Percentiles rank a stretch among this genome's conserved stretches.
Evolutionary conservation across 139 green algal species (phyloP).

Genomic region (Chlamydomonas incerta): DNA sequence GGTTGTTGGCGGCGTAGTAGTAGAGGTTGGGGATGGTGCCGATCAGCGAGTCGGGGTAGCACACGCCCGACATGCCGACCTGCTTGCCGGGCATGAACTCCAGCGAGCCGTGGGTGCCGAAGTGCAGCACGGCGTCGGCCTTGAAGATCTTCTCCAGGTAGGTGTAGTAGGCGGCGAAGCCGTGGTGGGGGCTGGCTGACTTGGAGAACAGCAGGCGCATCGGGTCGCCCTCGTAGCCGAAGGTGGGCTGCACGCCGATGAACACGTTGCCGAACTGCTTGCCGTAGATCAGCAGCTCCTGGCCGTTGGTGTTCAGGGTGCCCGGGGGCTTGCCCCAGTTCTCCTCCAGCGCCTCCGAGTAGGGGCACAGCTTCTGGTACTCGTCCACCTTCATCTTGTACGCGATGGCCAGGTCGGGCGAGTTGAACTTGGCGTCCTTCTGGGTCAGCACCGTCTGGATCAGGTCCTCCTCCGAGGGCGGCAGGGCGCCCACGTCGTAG

Average conservation of each 20-base stretch:
- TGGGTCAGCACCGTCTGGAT: constrained; percentile 92
- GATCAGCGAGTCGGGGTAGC: constrained; percentile 99
- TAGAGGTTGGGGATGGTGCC: constrained; percentile 98
- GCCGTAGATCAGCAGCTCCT: constrained; percentile 97
- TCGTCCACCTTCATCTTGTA: constrained; percentile 95
- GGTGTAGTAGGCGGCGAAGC: constrained; percentile 99
- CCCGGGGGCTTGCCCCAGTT: constrained; percentile 97
- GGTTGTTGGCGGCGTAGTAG: constrained; percentile 99
- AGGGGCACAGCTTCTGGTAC: constrained; percentile 93
- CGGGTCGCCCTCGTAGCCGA: constrained; percentile 99
- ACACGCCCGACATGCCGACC: constrained; percentile 96
- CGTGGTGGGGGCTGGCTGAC: constrained; percentile 96
- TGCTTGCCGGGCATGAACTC: constrained; percentile 99
- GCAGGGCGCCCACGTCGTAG: constrained; percentile 94
- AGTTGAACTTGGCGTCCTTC: constrained; percentile 95
- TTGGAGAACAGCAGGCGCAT: constrained; percentile 99
- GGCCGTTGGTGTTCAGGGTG: constrained; percentile 97
- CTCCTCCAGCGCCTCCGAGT: constrained; percentile 95
- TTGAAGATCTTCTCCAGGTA: constrained; percentile 97
- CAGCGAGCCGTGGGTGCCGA: constrained; percentile 98
- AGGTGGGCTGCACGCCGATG: constrained; percentile 99
- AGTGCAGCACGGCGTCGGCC: constrained; percentile 98
- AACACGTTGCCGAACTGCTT: constrained; percentile 99
- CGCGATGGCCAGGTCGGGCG: constrained; percentile 95
- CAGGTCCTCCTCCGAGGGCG: constrained; percentile 79